Evolutionary conservation across 768 basidiomycete species (phyloP), one percentile per base, ranked within the genome.

Genomic region (Lactarius akahatsu): DNA sequence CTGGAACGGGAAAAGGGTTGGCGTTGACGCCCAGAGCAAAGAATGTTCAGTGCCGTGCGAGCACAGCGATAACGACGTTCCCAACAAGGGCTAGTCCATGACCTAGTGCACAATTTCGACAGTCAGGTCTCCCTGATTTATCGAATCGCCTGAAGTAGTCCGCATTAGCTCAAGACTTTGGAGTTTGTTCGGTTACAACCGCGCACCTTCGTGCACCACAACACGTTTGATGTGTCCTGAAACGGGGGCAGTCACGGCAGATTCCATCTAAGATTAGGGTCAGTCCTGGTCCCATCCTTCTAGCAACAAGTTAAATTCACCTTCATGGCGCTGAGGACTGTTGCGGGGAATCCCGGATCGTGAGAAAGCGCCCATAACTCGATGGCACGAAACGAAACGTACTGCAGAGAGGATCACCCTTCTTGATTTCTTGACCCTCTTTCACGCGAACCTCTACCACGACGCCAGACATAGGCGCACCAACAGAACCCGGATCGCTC

Each of bases 371-470:
- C 34, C 26, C 65, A 61, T 66, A 43, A 52, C 32, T 45, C 56
- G 15, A 52, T n/a, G 36, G 47, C 63, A 30, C 58, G 57, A 28
- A 67, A 69, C 62, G 70, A 66, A 52, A 85, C 89, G 78, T 77
- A 91, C 90, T 88, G 77, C 91, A 91, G 70, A 98, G 80, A 65
- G 96, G 95, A 80, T 99, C 97, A 59, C 97, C 97, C 79, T 95
- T 96, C 87, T 90, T 96, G 77, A 99, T 95, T 74, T 96, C 94
- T 65, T 96, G 90, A 28, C 95, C 95, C 77, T 98, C 97, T 80
- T 97, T 96, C 67, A 98, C 96, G 73, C 96, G 84, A 57, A 99
- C 95, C 77, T 99, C 97, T 20, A 99, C 92, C 62, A 98, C 95
- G 59, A 98, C 96, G 77, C 96, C 97, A 64, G 93, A 94, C 94